Base-by-base conservation (phyloP, 805 yeast genomes). In the Ogataea chonburiensis region DNA sequence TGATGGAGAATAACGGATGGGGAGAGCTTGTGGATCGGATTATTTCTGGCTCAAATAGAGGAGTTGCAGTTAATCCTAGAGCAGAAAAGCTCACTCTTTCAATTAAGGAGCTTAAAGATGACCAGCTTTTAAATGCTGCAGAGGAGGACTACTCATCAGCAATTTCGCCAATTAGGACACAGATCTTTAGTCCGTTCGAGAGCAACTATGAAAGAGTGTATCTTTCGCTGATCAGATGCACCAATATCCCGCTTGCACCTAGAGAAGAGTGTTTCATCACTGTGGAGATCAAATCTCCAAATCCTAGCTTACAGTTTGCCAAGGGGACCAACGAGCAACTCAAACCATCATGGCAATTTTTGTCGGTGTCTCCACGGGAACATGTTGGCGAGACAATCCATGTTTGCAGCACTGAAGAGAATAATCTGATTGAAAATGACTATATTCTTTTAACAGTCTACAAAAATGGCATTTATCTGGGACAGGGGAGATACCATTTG, bases 1-100 rank as follows among this genome's bases (percentile, higher is more conserved):
- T 55, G 12, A 55, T 56, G 58, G 52, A 52, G 40, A 81, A 79
- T 54, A 72, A 76, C 42, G 96, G 96, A 32, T 87, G 96, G 96
- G 96, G 96, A 63, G 89, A 82, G 44, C 63, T 85, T 33, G 74
- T 83, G 15, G 87, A 86, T 50, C 68, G 94, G 50, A 83, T 87
- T 42, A 80, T 87, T 45, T 58, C 75, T 11, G 93, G 94, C 17
- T 75, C 89, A 1, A 75, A 70, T 39, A 74, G 73, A 37, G 95
- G 95, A 45, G 76, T 86, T 36, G 91, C 89, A 4, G 73, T 84
- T 18, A 84, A 86, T 43, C 88, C 91, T 17, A 71, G 94, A 57
- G 87, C 93, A 3, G 89, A 82, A 49, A 71, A 69, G 40, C 65
- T 87, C 46, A 70, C 76, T 21, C 72, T 85, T 7, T 71, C 89